Percentiles rank a stretch among this genome's conserved stretches.
phyloP scores from a whole-genome alignment of 2,329 filamentous ascomycete species.

The Cytospora chrysosperma region DNA sequence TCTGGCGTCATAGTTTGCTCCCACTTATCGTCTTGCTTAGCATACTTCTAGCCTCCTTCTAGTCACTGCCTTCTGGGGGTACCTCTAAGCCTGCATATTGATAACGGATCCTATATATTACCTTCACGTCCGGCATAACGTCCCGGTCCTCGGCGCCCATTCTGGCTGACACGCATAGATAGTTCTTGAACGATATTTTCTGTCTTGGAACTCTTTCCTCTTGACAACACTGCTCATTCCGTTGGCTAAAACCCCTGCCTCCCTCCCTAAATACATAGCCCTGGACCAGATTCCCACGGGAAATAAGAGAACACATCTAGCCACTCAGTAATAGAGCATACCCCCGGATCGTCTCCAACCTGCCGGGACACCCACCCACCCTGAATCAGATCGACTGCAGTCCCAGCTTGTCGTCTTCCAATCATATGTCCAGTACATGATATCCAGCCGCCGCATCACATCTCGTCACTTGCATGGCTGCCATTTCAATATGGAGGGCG shows the following conservation, averaged over 20 bases:
- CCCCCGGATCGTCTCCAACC: not conserved
- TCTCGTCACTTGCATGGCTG: constrained; percentile 22
- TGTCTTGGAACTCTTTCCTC: not conserved
- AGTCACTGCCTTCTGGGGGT: not conserved
- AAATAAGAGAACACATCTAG: not conserved
- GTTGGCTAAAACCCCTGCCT: not conserved
- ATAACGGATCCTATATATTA: not conserved
- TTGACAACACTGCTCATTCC: not conserved
- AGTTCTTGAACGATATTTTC: not conserved
- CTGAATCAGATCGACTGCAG: constrained; percentile 14
- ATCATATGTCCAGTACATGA: constrained; percentile 17
- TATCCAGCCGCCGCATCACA: constrained; percentile 14
- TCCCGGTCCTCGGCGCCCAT: not conserved
- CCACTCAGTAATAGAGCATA: not conserved
- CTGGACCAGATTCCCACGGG: not conserved
- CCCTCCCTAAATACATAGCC: not conserved
- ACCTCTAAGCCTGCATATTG: not conserved
- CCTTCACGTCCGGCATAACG: not conserved
- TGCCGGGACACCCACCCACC: not conserved
- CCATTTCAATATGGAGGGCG: constrained; percentile 21
- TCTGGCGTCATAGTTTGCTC: constrained; percentile 11
- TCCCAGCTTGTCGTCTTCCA: constrained; percentile 8
- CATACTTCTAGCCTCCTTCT: constrained; percentile 4
- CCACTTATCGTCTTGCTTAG: not conserved
- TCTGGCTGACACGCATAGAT: not conserved